phyloP scores from a whole-genome alignment of 441 rosid species.

The Euphorbia corollata region DNA sequence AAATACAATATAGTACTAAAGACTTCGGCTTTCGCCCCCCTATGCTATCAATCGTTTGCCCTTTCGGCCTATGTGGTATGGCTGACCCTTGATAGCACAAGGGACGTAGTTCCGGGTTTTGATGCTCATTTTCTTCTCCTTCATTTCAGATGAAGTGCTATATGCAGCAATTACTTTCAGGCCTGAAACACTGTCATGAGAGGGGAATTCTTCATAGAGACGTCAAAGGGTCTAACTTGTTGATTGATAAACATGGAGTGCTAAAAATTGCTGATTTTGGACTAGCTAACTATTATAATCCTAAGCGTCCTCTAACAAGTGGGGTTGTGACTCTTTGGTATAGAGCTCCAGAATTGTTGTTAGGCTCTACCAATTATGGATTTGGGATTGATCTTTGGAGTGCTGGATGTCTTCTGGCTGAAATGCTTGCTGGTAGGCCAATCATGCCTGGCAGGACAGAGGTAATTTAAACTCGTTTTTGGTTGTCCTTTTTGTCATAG shows the following conservation, averaged over 20 bases:
- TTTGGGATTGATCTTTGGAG: conserved; percentile 80
- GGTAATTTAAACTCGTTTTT: conserved; percentile 15
- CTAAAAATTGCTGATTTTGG: conserved; percentile 58
- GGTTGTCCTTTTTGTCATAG: not conserved
- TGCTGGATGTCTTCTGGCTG: conserved; percentile 76
- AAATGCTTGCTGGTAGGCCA: conserved; percentile 60
- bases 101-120: not conserved
- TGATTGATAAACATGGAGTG: conserved; percentile 42
- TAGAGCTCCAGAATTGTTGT: conserved; percentile 69
- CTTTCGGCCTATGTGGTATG: not conserved
- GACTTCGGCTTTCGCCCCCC: too few relatives aligned
- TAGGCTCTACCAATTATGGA: conserved; percentile 64
- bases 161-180: conserved; percentile 51
- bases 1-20: too few relatives aligned
- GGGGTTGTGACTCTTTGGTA: conserved; percentile 83
- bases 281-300: conserved; percentile 40
- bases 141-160: conserved; percentile 46
- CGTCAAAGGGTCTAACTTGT: conserved; percentile 47
- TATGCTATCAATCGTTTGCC: too few relatives aligned
- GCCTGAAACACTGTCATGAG: conserved; percentile 49
- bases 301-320: conserved; percentile 58
- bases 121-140: not conserved
- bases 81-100: not conserved
- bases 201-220: conserved; percentile 51
- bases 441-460: conserved; percentile 77